Conservation (phyloP, 192 early-diverging fungal species). For the Spinellus fusiger region DNA sequence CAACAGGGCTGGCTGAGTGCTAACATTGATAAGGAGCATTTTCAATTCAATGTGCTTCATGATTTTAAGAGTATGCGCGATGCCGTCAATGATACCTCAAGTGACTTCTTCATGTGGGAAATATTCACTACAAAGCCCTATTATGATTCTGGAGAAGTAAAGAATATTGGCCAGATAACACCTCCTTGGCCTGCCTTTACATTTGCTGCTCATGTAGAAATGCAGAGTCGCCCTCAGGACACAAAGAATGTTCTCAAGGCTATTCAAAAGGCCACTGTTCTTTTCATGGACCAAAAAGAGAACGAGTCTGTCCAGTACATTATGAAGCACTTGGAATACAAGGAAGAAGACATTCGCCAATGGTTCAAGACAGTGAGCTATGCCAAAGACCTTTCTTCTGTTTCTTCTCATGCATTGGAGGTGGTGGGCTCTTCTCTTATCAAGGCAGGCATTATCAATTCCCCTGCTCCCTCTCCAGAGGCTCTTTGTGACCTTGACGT, state of each 20-base stretch:
- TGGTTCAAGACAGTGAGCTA: constrained; percentile 64
- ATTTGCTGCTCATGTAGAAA: constrained; percentile 57
- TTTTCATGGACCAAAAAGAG: constrained; percentile 41
- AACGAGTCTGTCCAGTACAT: constrained; percentile 44
- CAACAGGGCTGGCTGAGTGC: constrained; percentile 56
- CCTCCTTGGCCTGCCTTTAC: constrained; percentile 91
- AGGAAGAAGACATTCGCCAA: constrained; percentile 48
- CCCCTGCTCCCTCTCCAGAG: constrained; percentile 26
- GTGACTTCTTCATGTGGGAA: constrained; percentile 90
- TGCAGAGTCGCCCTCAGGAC: constrained; percentile 21
- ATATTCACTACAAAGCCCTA: constrained; percentile 86
- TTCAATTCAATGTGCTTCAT: constrained; percentile 66
- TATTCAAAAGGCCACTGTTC: constrained; percentile 34
- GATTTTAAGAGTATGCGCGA: constrained; percentile 66
- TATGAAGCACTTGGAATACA: constrained; percentile 44
- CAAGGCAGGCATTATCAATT: constrained; percentile 50
- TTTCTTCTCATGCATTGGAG: constrained; percentile 38
- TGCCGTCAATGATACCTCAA: constrained; percentile 53
- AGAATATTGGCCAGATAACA: constrained; percentile 66
- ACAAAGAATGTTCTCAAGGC: constrained; percentile 29
- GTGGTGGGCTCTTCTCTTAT: constrained; percentile 43
- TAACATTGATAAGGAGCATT: constrained; percentile 27
- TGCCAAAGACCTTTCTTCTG: constrained; percentile 33
- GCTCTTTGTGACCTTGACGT: constrained; percentile 3
- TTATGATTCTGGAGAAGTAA: constrained; percentile 62